Evolutionary conservation across 148 eudicot species (phyloP), one percentile per base, ranked within the genome.

Genomic region (Fallopia convolvulus): DNA sequence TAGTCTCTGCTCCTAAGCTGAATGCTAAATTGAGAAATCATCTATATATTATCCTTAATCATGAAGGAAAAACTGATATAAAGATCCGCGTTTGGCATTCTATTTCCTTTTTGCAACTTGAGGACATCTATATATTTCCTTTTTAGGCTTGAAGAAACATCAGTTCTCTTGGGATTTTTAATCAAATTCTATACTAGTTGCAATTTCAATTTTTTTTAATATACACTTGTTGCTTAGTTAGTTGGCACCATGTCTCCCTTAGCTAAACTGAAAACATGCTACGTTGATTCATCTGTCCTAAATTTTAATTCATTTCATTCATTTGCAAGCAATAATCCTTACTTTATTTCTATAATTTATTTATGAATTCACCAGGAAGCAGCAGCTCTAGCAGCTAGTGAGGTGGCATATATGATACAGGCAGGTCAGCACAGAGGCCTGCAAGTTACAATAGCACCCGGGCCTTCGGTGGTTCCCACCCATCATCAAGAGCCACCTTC

Each of bases 361-460:
- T 66, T 33, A 14, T 36, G 13, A 63, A 63, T 33, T 39, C 46
- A 42, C 41, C 76, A 76, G 78, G 78, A 76, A 76, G 78, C 46
- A 10, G 78, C 78, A 58, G 3, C 66, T 36, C 78, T 76, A n/a
- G 49, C 78, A 14, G 78, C 78, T 26, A 76, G 70, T 36, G 78
- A 76, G 55, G 78, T 76, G 30, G 78, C 78, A 12, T 76, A 76
- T 55, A 53, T 76, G 68, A 17, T 76, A n/a, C 78, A 76, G 40
- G 60, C 78, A 48, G 78, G 78, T 44, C 78, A 76, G 44, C 66
- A 58, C 70, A 76, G 68, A 39, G 70, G 78, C 32, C 49, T 76
- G 26, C 78, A 76, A 33, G 78, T 76, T n/a, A 76, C 48, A 36
- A 76, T 76, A 36, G 78, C 70, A 1, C 78, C 78, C 4, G 78